Conservation (phyloP, 2,329 filamentous ascomycete genomes). For the Penicillium sp. region DNA sequence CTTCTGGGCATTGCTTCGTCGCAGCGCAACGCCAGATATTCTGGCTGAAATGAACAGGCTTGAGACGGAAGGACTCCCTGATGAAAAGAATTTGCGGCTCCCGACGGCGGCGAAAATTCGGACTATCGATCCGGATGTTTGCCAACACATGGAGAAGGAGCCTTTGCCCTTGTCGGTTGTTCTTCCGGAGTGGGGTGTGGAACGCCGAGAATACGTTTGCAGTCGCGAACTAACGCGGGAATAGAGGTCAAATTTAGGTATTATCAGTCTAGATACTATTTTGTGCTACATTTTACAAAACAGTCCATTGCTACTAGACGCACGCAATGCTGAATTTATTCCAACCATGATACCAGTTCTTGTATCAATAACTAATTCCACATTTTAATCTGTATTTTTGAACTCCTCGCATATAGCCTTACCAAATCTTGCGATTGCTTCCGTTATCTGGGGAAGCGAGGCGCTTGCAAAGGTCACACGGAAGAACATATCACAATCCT, state of each 20-base stretch:
- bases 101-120: conserved; percentile 31
- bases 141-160: background rate
- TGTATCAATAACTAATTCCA: no score
- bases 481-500: background rate
- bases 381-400: no score
- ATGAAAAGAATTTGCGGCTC: conserved; percentile 26
- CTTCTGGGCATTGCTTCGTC: conserved; percentile 36
- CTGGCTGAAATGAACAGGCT: conserved; percentile 9
- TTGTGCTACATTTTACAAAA: no score
- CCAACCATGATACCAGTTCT: no score
- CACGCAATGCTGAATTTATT: no score
- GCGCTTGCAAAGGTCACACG: background rate
- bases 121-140: conserved; percentile 36
- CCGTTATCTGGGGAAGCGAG: background rate
- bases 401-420: background rate
- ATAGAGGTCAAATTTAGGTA: background rate
- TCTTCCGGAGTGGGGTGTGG: conserved; percentile 16
- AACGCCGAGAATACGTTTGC: conserved; percentile 18
- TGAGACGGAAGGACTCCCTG: conserved; percentile 8
- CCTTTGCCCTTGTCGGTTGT: conserved; percentile 17
- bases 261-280: no score
- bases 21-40: conserved; percentile 14
- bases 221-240: conserved; percentile 11
- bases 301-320: no score
- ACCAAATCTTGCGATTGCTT: background rate